phyloP scores from a whole-genome alignment of 2,329 filamentous ascomycete species.

The Fusarium penzigii region DNA sequence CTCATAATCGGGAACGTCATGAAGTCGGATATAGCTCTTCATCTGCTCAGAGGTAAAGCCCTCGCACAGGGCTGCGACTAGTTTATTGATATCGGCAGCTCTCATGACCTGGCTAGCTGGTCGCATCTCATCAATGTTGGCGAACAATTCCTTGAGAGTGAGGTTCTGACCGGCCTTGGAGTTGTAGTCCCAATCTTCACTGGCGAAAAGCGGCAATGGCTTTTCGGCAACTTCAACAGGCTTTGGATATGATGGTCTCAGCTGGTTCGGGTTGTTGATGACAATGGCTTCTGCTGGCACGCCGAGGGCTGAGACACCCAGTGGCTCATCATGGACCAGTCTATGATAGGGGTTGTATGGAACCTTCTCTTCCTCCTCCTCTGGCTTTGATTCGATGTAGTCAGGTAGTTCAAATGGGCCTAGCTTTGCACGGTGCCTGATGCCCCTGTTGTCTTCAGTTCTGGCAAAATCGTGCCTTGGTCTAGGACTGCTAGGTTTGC shows the following conservation, averaged over 20 bases:
- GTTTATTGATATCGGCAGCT: conserved; percentile 41
- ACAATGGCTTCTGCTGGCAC: conserved; percentile 47
- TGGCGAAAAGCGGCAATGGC: conserved; percentile 3
- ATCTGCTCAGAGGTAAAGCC: conserved; percentile 53
- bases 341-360: conserved; percentile 20
- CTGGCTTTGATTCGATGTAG: background rate
- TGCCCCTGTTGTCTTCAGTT: background rate
- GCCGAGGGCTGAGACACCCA: conserved; percentile 38
- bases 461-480: too few species aligned
- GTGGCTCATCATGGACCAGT: conserved; percentile 30
- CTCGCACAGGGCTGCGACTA: conserved; percentile 39
- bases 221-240: conserved; percentile 21
- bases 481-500: background rate
- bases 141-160: conserved; percentile 38
- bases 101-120: conserved; percentile 44
- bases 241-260: conserved; percentile 20
- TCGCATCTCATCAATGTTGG: conserved; percentile 51
- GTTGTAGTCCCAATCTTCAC: conserved; percentile 37
- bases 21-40: conserved; percentile 39
- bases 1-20: background rate
- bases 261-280: conserved; percentile 41
- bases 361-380: too few species aligned
- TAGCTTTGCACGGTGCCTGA: background rate
- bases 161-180: conserved; percentile 27
- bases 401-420: background rate